Base-by-base conservation (phyloP, 1,284 basidiomycete species). In the Thecaphora thlaspeos region DNA sequence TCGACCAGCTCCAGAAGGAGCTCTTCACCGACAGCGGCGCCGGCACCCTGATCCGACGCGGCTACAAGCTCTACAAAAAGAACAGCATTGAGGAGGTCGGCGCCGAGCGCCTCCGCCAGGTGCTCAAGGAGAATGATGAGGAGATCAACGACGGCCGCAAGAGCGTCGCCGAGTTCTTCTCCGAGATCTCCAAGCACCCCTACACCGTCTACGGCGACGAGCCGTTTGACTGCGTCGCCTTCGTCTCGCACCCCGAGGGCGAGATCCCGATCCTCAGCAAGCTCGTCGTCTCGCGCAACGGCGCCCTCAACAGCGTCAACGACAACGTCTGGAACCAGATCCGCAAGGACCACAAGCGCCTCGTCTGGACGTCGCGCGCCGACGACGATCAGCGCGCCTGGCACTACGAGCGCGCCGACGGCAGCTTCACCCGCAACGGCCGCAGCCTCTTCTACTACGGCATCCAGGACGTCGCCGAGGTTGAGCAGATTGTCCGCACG, bases 401-500 rank as follows among this genome's bases (percentile, higher is more conserved):
- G 94, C 94, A 99, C 82, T 99, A 96, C 77, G 95, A 99, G 82
- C 86, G 91, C 51, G 91, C 94, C 1, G 94, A 98, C 70, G 94
- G 94, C 9, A 91, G 89, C 80, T 99, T 99, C 82, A 95, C 93
- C 12, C 85, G 95, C 48, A 90, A 90, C 30, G 92, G 94, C 41
- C 78, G 82, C 78, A 91, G 87, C 75, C 81, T 99, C 75, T 98
- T 96, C 85, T 98, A 94, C 91, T 97, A 95, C 78, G 94, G 94
- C 48, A 84, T 97, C 39, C 87, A 88, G 70, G 91, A 95, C 72
- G 87, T 96, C 34, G 84, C 84, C 56, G 93, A 97, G 80, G 91
- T 99, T 36, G 92, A 99, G 64, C 41, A 48, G 18, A 61, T 68
- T 22, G 65, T 77, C 82, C 84, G 81, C 68, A 84, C 87, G 95